These are phyloP conservation scores for Spinacia oleracea DNA, from an alignment of 179 eudicot species.

Conservation along the genomic window DNA sequence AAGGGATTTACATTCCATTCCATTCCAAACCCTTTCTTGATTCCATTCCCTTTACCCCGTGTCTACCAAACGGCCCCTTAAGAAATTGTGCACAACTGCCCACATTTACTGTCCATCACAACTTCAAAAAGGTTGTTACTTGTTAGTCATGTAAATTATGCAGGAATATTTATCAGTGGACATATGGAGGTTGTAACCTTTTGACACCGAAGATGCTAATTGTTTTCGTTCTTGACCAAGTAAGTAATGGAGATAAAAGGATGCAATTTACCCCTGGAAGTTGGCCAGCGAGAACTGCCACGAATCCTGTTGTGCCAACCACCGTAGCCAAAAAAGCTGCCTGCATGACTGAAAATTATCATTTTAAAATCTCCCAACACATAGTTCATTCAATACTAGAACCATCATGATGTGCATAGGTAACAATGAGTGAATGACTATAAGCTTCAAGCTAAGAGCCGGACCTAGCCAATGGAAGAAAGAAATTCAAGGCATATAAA, in stretches of 20 bases:
- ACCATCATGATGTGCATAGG: not conserved
- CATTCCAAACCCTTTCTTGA: no score
- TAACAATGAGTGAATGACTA: not conserved
- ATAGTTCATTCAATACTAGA: not conserved
- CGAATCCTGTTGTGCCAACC: constrained; percentile 81
- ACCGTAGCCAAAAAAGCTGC: constrained; percentile 93
- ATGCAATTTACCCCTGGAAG: constrained; percentile 90
- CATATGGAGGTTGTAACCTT: not conserved
- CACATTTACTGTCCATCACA: not conserved
- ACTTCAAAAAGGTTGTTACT: no score
- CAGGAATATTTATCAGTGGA: not conserved
- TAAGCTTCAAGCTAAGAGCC: not conserved
- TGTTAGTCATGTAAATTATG: not conserved
- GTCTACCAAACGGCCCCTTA: no score
- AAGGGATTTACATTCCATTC: no score
- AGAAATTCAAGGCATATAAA: not conserved
- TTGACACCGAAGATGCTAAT: not conserved
- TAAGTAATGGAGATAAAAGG: constrained; percentile 12
- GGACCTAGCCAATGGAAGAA: not conserved
- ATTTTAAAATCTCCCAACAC: constrained; percentile 14
- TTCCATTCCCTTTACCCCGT: no score
- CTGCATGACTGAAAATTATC: constrained; percentile 88
- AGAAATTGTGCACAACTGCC: not conserved
- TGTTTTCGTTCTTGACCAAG: not conserved
- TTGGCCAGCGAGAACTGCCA: constrained; percentile 86